A percentile compares a stretch with the other conserved stretches of the same genome.
phyloP scores from a whole-genome alignment of 192 early-diverging fungal genomes.

The Blastocladiella britannica region DNA sequence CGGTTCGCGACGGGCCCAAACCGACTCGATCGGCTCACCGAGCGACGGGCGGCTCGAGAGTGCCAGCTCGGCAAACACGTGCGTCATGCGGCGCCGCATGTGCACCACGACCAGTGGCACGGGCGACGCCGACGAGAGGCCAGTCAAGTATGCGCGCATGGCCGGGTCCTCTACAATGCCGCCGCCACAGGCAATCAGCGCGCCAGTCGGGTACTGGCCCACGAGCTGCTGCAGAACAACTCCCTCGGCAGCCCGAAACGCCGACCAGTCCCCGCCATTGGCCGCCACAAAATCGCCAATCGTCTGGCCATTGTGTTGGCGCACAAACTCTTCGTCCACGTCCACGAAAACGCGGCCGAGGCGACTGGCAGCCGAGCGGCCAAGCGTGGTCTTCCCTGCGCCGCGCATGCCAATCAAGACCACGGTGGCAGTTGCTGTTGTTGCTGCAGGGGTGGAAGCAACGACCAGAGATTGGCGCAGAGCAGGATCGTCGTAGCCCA shows the following conservation, averaged over 20 bases:
- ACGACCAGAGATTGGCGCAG: no score
- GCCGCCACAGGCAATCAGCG: constrained; percentile 80
- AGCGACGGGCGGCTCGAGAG: constrained; percentile 66
- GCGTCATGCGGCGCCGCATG: constrained; percentile 55
- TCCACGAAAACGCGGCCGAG: constrained; percentile 65
- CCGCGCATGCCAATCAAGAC: constrained; percentile 98
- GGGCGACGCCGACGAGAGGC: neutral
- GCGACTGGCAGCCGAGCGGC: constrained; percentile 40
- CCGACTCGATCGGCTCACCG: constrained; percentile 52
- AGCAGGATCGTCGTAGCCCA: constrained; percentile 9
- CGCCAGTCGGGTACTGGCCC: constrained; percentile 24
- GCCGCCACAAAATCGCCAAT: constrained; percentile 58
- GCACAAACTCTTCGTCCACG: constrained; percentile 61
- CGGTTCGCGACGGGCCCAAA: constrained; percentile 53
- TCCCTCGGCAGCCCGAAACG: constrained; percentile 64
- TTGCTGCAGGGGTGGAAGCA: no score
- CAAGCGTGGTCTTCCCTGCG: constrained; percentile 83
- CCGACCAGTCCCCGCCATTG: constrained; percentile 67
- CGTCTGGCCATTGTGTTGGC: constrained; percentile 38
- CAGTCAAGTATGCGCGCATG: constrained; percentile 41
- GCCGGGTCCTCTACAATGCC: constrained; percentile 71
- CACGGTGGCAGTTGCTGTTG: constrained; percentile 9
- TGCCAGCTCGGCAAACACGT: constrained; percentile 56
- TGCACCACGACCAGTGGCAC: constrained; percentile 48
- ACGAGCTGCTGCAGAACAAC: constrained; percentile 34